Percentiles rank a stretch among this genome's conserved stretches.
Conservation (phyloP, 176 grass and related monocot genomes). For the Areca catechu region DNA sequence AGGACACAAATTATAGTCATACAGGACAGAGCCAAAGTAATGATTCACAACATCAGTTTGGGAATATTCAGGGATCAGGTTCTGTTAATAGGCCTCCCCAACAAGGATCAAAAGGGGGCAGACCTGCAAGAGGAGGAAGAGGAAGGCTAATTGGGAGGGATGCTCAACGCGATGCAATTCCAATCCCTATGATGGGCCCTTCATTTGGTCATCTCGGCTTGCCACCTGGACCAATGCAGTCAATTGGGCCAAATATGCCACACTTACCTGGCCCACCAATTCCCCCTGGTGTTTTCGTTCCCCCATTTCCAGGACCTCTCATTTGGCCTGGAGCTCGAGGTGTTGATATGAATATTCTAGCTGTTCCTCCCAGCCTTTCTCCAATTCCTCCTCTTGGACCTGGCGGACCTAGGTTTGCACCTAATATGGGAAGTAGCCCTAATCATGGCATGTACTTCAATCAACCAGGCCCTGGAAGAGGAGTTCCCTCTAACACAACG, state of each 20-base stretch:
- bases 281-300: conserved; percentile 63
- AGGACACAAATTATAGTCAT: conserved; percentile 9
- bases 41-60: conserved; percentile 27
- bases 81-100: conserved; percentile 27
- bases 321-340: conserved; percentile 74
- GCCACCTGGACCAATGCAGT: conserved; percentile 74
- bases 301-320: conserved; percentile 61
- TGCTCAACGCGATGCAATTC: conserved; percentile 63
- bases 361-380: conserved; percentile 65
- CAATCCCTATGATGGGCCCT: conserved; percentile 60
- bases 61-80: conserved; percentile 9
- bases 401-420: conserved; percentile 42
- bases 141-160: conserved; percentile 62
- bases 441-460: conserved; percentile 74
- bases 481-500: conserved; percentile 36
- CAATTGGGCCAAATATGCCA: conserved; percentile 61
- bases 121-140: conserved; percentile 60
- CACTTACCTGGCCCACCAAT: conserved; percentile 46
- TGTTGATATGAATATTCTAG: conserved; percentile 83
- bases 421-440: conserved; percentile 56
- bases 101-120: conserved; percentile 62
- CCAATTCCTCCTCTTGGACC: conserved; percentile 46
- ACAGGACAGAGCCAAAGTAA: conserved; percentile 28
- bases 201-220: conserved; percentile 62
- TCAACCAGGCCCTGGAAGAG: conserved; percentile 49